These are phyloP conservation scores for Cucumis cinereus DNA, from an alignment of 306 rosid genomes.

Conservation along the genomic window DNA sequence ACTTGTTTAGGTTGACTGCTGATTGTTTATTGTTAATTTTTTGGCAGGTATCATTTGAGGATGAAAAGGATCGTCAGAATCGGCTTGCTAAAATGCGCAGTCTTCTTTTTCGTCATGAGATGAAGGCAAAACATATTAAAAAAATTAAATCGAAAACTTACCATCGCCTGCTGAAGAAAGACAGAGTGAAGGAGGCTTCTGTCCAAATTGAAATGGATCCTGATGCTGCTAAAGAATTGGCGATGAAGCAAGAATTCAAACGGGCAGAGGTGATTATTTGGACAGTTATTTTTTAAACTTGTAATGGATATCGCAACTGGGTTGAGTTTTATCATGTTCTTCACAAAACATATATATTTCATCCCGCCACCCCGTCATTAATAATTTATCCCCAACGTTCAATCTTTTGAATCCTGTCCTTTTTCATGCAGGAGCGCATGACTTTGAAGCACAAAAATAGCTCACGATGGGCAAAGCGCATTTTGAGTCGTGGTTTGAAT, in stretches of 20 bases:
- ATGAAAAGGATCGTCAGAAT: slow-evolving; percentile 67
- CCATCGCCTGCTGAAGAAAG: slow-evolving; percentile 74
- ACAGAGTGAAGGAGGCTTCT: slow-evolving; percentile 45
- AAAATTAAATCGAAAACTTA: slow-evolving; percentile 80
- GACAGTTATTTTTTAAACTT: not conserved
- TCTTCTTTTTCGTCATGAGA: slow-evolving; percentile 72
- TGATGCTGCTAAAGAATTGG: slow-evolving; percentile 68
- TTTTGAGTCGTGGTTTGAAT: slow-evolving; percentile 51
- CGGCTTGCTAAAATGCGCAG: slow-evolving; percentile 90
- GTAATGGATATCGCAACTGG: not conserved
- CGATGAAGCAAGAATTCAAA: slow-evolving; percentile 59
- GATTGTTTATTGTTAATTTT: not conserved
- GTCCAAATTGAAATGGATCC: slow-evolving; percentile 46
- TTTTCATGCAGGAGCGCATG: slow-evolving; percentile 66
- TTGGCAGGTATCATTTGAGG: slow-evolving; percentile 62
- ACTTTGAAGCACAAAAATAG: slow-evolving; percentile 63
- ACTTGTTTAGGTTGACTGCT: not conserved
- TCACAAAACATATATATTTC: not conserved
- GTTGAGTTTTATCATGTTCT: not conserved
- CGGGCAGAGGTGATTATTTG: slow-evolving; percentile 66
- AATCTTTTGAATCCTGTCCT: not conserved
- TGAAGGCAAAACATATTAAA: slow-evolving; percentile 63
- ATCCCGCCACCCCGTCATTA: not conserved
- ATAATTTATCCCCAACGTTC: not conserved
- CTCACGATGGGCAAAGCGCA: slow-evolving; percentile 62